phyloP scores from a whole-genome alignment of 2,329 filamentous ascomycete species.

The Diaporthe batatas region DNA sequence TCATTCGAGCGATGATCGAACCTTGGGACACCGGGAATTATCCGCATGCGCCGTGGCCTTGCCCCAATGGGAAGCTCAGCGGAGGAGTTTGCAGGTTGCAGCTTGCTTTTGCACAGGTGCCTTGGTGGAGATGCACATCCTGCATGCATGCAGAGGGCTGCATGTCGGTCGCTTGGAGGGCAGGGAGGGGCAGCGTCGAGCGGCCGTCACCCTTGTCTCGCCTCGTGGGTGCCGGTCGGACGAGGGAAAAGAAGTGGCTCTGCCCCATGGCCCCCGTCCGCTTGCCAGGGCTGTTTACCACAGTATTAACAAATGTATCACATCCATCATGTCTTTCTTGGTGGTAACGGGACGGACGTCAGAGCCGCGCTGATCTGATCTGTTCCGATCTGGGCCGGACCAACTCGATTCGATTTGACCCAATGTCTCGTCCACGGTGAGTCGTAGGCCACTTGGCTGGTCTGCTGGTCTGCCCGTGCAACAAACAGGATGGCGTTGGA shows the following conservation, averaged over 20 bases:
- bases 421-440: constrained; percentile 1
- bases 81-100: constrained; percentile 17
- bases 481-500: neutral
- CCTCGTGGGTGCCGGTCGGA: constrained; percentile 40
- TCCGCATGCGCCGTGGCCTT: constrained; percentile 37
- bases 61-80: constrained; percentile 39
- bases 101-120: constrained; percentile 18
- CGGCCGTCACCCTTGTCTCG: constrained; percentile 31
- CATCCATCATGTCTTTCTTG: neutral
- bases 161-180: constrained; percentile 31
- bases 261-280: neutral
- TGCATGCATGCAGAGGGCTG: constrained; percentile 37
- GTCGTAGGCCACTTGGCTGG: neutral
- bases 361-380: constrained; percentile 23
- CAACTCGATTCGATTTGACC: neutral
- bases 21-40: constrained; percentile 31
- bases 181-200: constrained; percentile 38
- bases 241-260: neutral
- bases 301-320: neutral
- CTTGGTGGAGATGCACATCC: constrained; percentile 32
- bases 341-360: constrained; percentile 4
- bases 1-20: constrained; percentile 40
- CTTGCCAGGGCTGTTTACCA: neutral
- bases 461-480: neutral
- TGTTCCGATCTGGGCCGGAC: neutral